phyloP scores from a whole-genome alignment of 2,329 filamentous ascomycete species.

The Lasiodiplodia sp. region DNA sequence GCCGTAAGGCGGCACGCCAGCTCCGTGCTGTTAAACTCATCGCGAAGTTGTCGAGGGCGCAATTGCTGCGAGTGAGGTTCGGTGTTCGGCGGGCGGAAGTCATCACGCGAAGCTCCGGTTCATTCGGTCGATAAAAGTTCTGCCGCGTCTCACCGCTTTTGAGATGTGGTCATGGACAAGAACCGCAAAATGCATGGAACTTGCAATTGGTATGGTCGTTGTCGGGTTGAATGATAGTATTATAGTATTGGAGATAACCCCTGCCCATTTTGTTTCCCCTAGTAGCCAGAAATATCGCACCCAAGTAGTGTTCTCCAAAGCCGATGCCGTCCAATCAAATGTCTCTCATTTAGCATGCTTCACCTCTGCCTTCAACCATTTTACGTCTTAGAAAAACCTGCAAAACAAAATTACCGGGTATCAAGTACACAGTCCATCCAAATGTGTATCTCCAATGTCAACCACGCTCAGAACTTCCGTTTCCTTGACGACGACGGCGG shows the following conservation, averaged over 20 bases:
- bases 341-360: not conserved
- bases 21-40: slow-evolving; percentile 44
- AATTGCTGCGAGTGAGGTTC: slow-evolving; percentile 3
- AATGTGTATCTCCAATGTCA: too few relatives aligned
- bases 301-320: too few relatives aligned
- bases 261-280: not conserved
- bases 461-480: not conserved
- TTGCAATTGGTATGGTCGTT: not conserved
- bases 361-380: too few relatives aligned
- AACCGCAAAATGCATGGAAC: not conserved
- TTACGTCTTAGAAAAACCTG: not conserved
- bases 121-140: slow-evolving; percentile 1
- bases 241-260: not conserved
- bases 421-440: not conserved
- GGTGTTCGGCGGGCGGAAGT: slow-evolving; percentile 1
- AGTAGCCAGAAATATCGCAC: not conserved
- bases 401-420: not conserved
- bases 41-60: slow-evolving; percentile 20
- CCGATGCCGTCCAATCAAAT: not conserved
- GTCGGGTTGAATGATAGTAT: not conserved
- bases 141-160: slow-evolving; percentile 2
- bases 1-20: slow-evolving; percentile 39
- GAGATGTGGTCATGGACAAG: not conserved
- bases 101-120: slow-evolving; percentile 1
- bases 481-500: not conserved